Evolutionary conservation across 352 stramenopile genomes (phyloP), one percentile per base, ranked within the genome.

Genomic region (Pythium aristosporum): DNA sequence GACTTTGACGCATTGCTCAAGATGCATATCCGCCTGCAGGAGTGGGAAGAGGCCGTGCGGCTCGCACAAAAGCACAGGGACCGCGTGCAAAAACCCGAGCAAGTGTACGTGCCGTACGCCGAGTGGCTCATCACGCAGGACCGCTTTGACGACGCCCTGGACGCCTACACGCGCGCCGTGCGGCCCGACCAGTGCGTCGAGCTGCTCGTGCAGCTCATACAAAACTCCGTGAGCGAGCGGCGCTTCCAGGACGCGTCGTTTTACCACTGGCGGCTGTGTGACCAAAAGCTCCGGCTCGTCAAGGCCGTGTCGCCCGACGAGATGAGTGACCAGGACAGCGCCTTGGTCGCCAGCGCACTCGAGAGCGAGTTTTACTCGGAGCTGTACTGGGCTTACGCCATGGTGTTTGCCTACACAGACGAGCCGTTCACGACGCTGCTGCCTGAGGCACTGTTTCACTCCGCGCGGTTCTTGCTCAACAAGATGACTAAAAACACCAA

Each of bases 401-500:
- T 91, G 80, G 82, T 99, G 32, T 96, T 96, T 64, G 76, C 79
- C 3, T 98, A 95, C 80, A 98, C 94, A 2, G 90, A 96, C 34
- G 94, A 98, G 62, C 96, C 96, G 10, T 99, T 98, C 73, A 98
- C 91, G 36, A 96, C 76, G 16, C 70, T 97, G 34, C 75, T 95
- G 49, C 89, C 96, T 0, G 91, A 98, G 59, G 76, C 93, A 36
- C 75, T 98, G 16, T 98, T 98, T 53, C 88, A 98, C 62, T 88
- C 91, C 18, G 91, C 92, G 32, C 77, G 85, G 5, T 98, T 98
- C 43, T 72, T 99, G 25, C 75, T 98, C 36, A 99, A 99, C 73
- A 87, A 82, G 36, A 66, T 98, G 10, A 76, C 76, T 21, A 72
- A 68, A 18, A 79, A 68, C n/a, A 28, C 30, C 37, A 55, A 62